These are phyloP conservation scores for Syzygium malaccense DNA, from an alignment of 441 rosid genomes.

Conservation along the genomic window DNA sequence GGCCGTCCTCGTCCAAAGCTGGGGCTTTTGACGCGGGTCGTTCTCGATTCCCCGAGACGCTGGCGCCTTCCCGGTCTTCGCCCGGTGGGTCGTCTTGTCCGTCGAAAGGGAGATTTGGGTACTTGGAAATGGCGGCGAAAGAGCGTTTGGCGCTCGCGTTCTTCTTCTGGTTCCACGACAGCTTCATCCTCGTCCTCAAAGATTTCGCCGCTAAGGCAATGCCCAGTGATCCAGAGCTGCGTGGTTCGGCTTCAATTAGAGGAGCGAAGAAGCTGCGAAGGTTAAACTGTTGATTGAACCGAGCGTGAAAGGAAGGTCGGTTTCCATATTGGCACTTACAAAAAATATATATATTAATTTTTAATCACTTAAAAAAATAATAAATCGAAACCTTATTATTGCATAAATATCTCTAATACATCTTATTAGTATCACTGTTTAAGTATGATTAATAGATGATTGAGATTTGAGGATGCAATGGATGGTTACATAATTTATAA, in stretches of 20 bases:
- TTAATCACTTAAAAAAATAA: neutral
- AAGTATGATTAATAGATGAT: neutral
- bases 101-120: constrained; percentile 62
- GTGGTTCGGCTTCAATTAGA: neutral
- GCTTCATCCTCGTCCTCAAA: constrained; percentile 38
- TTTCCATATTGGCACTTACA: neutral
- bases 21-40: neutral
- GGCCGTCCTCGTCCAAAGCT: neutral
- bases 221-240: neutral
- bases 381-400: neutral
- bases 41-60: neutral
- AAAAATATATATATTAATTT: neutral
- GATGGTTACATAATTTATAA: neutral
- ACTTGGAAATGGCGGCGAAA: constrained; percentile 23
- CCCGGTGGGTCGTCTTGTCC: neutral
- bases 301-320: neutral
- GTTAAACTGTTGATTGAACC: neutral
- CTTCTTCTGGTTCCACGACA: constrained; percentile 59
- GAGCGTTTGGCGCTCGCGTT: constrained; percentile 49
- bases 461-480: neutral
- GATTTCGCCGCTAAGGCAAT: neutral
- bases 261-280: neutral
- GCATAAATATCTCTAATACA: neutral
- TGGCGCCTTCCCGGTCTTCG: neutral
- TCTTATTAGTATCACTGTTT: neutral